Evolutionary conservation across 2,329 filamentous ascomycete genomes (phyloP).

Genomic region (Pseudocercospora macadamiae): DNA sequence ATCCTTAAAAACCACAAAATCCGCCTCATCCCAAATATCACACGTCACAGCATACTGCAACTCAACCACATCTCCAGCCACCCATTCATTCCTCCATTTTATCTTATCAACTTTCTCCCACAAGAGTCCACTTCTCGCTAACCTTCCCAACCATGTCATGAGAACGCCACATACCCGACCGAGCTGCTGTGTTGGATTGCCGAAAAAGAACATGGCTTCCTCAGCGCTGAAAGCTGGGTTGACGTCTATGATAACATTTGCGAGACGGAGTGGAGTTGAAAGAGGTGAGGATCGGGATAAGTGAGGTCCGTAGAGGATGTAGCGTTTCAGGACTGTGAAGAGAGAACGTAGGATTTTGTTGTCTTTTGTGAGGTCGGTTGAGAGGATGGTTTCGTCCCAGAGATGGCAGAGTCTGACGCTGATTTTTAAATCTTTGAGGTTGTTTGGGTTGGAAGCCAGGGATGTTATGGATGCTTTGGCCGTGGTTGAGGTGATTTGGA

Average conservation of each 20-base stretch:
- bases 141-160: slow-evolving; percentile 7
- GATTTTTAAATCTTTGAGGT: slow-evolving; percentile 2
- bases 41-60: neutral
- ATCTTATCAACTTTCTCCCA: neutral
- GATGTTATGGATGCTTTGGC: neutral
- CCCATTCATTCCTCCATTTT: neutral
- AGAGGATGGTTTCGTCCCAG: neutral
- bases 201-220: neutral
- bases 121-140: slow-evolving; percentile 12
- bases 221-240: neutral
- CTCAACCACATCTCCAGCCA: neutral
- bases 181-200: neutral
- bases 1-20: neutral
- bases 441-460: neutral
- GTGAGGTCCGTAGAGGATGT: slow-evolving; percentile 1
- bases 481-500: slow-evolving; percentile 5
- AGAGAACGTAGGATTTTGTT: slow-evolving; percentile 13
- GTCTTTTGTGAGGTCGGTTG: neutral
- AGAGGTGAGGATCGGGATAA: neutral
- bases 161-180: slow-evolving; percentile 10
- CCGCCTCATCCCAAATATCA: neutral
- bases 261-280: neutral
- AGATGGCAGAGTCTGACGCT: slow-evolving; percentile 3
- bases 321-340: slow-evolving; percentile 2
- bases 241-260: slow-evolving; percentile 1